These are phyloP conservation scores for Rhizophlyctis rosea DNA, from an alignment of 192 early-diverging fungal genomes.

Conservation along the genomic window DNA sequence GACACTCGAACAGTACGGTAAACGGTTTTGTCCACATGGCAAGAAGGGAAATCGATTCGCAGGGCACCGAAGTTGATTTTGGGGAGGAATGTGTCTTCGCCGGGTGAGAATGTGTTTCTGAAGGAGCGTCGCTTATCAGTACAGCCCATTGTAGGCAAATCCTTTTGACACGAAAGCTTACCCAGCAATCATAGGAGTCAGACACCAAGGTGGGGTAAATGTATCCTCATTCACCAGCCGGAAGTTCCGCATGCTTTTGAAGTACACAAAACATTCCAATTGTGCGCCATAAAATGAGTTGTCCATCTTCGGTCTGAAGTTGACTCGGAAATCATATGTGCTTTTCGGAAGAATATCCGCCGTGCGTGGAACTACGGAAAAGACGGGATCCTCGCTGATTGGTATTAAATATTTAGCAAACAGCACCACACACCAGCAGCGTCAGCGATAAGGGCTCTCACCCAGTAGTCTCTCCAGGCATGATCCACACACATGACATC, in stretches of 20 bases:
- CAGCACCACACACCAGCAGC: neutral
- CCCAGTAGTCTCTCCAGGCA: slow-evolving; percentile 36
- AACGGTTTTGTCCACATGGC: slow-evolving; percentile 46
- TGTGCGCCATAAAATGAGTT: slow-evolving; percentile 54
- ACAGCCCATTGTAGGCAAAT: neutral
- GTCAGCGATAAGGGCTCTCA: neutral
- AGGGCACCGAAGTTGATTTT: slow-evolving; percentile 47
- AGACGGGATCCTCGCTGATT: slow-evolving; percentile 38
- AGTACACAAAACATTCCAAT: slow-evolving; percentile 58
- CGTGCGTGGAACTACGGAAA: slow-evolving; percentile 40
- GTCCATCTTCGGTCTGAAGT: slow-evolving; percentile 48
- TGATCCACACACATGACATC: slow-evolving; percentile 56
- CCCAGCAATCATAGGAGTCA: slow-evolving; percentile 52
- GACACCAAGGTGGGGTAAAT: slow-evolving; percentile 59
- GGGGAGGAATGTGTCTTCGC: slow-evolving; percentile 52
- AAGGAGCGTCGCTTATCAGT: neutral
- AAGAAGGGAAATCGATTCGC: slow-evolving; percentile 50
- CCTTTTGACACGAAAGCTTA: slow-evolving; percentile 15
- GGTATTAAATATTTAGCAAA: neutral
- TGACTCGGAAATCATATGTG: slow-evolving; percentile 44
- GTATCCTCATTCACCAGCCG: slow-evolving; percentile 55
- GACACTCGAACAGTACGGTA: slow-evolving; percentile 49
- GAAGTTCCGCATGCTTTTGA: slow-evolving; percentile 60
- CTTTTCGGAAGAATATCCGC: slow-evolving; percentile 44
- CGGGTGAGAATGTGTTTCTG: slow-evolving; percentile 54